A percentile compares a stretch with the other conserved stretches of the same genome.
These are phyloP conservation scores for Salix koriyanagi DNA, from an alignment of 345 rosid genomes.

Conservation along the genomic window DNA sequence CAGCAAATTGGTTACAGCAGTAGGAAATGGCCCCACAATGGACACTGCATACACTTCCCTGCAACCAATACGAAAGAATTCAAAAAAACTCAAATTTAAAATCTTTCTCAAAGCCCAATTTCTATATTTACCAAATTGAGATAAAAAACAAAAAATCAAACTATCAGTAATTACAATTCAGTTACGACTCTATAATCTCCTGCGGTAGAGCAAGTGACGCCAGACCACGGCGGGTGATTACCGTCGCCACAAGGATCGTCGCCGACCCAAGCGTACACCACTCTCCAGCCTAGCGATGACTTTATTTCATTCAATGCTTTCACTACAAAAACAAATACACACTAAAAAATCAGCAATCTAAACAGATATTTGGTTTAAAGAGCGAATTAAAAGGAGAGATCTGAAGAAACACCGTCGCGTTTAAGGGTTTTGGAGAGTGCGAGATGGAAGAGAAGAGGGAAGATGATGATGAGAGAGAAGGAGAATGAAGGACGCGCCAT, in stretches of 20 bases:
- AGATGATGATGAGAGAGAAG: conserved; percentile 22
- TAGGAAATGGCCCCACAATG: conserved; percentile 91
- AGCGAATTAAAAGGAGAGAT: neutral
- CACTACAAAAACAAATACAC: conserved; percentile 34
- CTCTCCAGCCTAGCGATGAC: conserved; percentile 97
- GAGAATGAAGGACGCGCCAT: conserved; percentile 15
- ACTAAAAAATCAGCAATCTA: neutral
- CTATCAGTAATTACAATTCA: conserved; percentile 48
- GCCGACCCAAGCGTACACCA: conserved; percentile 94
- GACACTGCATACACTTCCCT: conserved; percentile 94
- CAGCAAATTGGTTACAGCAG: conserved; percentile 79
- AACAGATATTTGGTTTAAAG: too few species aligned
- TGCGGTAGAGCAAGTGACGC: conserved; percentile 82
- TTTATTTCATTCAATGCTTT: conserved; percentile 96
- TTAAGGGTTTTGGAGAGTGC: conserved; percentile 55
- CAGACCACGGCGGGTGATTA: conserved; percentile 86
- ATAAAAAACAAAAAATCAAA: neutral
- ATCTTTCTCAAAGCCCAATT: neutral
- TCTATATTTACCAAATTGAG: neutral
- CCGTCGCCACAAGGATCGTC: conserved; percentile 98
- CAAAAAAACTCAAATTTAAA: too few species aligned
- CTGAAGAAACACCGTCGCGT: conserved; percentile 31
- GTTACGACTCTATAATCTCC: conserved; percentile 92
- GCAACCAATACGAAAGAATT: conserved; percentile 14
- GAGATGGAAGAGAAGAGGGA: conserved; percentile 28